Base-by-base conservation (phyloP, 2,329 filamentous ascomycete species). In the Colletotrichum musae region DNA sequence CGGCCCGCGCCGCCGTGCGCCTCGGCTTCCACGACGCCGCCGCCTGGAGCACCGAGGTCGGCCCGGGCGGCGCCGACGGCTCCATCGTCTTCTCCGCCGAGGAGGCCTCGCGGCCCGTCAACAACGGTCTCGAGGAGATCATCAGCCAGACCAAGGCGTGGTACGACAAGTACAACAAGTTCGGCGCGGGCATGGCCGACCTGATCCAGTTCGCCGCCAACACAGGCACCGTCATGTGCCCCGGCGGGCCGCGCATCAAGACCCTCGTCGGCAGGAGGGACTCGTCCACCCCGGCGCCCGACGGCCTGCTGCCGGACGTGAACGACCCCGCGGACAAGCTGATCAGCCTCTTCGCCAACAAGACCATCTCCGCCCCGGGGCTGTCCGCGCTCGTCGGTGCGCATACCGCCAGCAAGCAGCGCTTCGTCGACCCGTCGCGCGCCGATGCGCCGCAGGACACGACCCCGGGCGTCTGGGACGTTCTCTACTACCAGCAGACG, bases 311-410 rank as follows among this genome's bases (percentile, higher is more conserved):
- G 2, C 87, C 87, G 0, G 76, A 78, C 54, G 76, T 80, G 0
- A 75, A 79, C 47, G 80, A 82, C n/a, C 70, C 76, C 7, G 84
- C 85, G 18, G 79, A 84, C 24, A 81, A 79, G 16, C 77, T 88
- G 36, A 82, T 88, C 63, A 74, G 79, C 18, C 77, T 87, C 5
- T 89, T 88, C 75, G 74, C 77, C 21, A 81, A 84, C 72, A 89
- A 89, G 77, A 88, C 86, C 3, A 87, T 89, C 70, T 78, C 76
- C 13, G 80, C 83, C 0, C 81, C 82, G 36, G 84, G 86, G 9
- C 81, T 88, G 2, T 83, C 85, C 2, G 87, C 87, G 3, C 82
- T 89, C 1, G 75, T 89, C 9, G 87, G 87, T 41, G 87, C 87
- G 0, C 87, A 89, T 73, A 84, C 84, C 1, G 81, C 84, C 2